Base-by-base conservation (phyloP, 192 early-diverging fungal genomes). In the Coemansia sp. region DNA sequence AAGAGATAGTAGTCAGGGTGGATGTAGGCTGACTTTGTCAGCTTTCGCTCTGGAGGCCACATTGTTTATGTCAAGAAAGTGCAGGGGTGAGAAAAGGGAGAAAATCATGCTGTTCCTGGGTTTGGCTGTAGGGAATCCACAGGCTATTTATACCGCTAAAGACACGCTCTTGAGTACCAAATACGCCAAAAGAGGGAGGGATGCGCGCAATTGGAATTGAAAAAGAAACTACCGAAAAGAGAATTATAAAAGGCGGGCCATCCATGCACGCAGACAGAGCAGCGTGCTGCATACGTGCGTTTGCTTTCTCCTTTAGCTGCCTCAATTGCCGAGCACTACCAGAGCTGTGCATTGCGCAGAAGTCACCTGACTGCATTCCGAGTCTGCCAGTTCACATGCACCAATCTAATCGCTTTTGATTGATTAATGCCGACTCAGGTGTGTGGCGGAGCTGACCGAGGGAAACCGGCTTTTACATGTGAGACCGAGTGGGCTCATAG, bases 21-120 rank as follows among this genome's bases (percentile, higher is more conserved):
- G 16, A 75, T 75, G 14, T 75, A 75, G 5, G 33, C 58, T 0
- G 42, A 21, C 20, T 52, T 56, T 23, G 16, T 65, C 31, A 47
- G 33, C 42, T 60, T 69, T 36, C 56, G 56, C 43, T 69, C 58
- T 3, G 72, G 72, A 10, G 72, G 72, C 66, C 67, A 69, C 67
- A 69, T 61, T 37, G 34, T 16, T 3, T 18, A 6, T 18, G 41
- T 35, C 3, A 48, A 11, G 34, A 34, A 25, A 38, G 6, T 60
- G 35, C 10, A 14, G 14, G 59, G 16, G 7, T 48, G 25, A 7
- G 48, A 65, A 37, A 11, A n/a, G 26, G 31, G 14, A 6, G 31
- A 55, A 55, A 13, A 31, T 25, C 21, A 14, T 2, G 20, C 16
- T 42, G 43, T 47, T 47, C 1, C 0, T 47, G 43, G 43, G 6